Base-by-base conservation (phyloP, 1,139 yeast species). In the Petasospora fabianii region DNA sequence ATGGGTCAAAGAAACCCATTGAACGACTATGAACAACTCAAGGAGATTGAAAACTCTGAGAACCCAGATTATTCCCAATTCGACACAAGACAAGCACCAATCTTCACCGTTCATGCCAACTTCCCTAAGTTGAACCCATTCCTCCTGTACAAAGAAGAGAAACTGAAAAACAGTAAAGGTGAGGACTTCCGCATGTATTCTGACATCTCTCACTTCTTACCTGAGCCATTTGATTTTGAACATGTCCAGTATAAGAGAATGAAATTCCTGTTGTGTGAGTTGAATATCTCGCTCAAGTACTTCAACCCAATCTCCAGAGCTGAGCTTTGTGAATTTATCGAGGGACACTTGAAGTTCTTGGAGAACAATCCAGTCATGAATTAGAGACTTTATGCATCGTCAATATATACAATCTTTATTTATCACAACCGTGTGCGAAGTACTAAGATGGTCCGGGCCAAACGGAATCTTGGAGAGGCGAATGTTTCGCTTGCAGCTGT, bases 41-140 rank as follows among this genome's bases (percentile, higher is more conserved):
- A 35, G 16, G 37, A 37, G 24, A 15, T 43, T 13, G 34, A 19
- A 11, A 6, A 18, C 2, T 20, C 36, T 5, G 36, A 33, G n/a
- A 12, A 5, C 4, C 60, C 56, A 32, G 60, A 44, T 17, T 50
- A 38, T 18, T 29, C 42, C 9, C 20, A 30, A 8, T 53, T 48
- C 30, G 46, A 49, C 30, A 29, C 33, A 2, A 36, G 39, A 24
- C 18, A 20, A 1, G 43, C 53, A 0, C 30, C 48, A 3, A 42
- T 51, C 14, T 54, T 54, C 43, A 53, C 56, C 3, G 72, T 81
- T 39, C 88, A 83, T 56, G 75, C 84, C 35, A 79, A 80, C 55
- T 75, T 64, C 61, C 82, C 82, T 24, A 80, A 81, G 57, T 66
- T 80, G 39, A 74, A 79, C 49, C 85, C 86, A 5, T 69, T 73